Evolutionary conservation across 73 alveolate genomes (phyloP).

Genomic region (Strombidium stylifer): DNA sequence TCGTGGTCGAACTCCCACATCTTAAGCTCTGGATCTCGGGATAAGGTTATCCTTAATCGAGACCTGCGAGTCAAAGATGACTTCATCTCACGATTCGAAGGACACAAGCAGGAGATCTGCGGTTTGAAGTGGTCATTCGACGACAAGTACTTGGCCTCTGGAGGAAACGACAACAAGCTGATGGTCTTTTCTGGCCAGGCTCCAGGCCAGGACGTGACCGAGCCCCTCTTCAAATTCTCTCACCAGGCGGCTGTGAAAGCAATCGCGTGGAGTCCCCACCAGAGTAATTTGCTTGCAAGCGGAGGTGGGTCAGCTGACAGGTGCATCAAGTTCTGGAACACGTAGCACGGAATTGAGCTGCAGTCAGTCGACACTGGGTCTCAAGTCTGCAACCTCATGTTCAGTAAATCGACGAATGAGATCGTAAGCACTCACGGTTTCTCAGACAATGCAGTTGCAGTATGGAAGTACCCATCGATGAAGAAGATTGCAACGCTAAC

Average conservation of each 20-base stretch:
- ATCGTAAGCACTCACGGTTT: conserved; percentile 96
- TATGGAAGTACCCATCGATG: conserved; percentile 95
- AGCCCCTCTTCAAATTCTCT: conserved; percentile 56
- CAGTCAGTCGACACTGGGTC: conserved; percentile 91
- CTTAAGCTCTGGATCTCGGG: conserved; percentile 83
- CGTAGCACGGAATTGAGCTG: conserved; percentile 73
- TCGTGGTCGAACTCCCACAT: conserved; percentile 88
- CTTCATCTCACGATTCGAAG: conserved; percentile 57
- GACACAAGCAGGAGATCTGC: conserved; percentile 92
- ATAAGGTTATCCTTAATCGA: conserved; percentile 74
- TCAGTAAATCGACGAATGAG: conserved; percentile 90
- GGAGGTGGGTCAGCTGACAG: conserved; percentile 99
- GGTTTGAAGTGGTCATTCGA: conserved; percentile 90
- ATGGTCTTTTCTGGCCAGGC: conserved; percentile 75
- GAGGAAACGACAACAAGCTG: conserved; percentile 94
- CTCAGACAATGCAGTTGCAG: conserved; percentile 82
- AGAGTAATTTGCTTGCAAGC: conserved; percentile 81
- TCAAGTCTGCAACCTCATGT: conserved; percentile 92
- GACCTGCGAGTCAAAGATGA: conserved; percentile 83
- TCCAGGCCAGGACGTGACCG: no score
- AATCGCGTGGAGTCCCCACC: conserved; percentile 96
- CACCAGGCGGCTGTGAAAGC: conserved; percentile 98
- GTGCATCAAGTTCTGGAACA: conserved; percentile 95
- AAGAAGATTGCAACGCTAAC: conserved; percentile 86
- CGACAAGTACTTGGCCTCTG: conserved; percentile 86